These are phyloP conservation scores for Dactylellina sp. DNA, from an alignment of 2,329 filamentous ascomycete genomes.

Conservation along the genomic window DNA sequence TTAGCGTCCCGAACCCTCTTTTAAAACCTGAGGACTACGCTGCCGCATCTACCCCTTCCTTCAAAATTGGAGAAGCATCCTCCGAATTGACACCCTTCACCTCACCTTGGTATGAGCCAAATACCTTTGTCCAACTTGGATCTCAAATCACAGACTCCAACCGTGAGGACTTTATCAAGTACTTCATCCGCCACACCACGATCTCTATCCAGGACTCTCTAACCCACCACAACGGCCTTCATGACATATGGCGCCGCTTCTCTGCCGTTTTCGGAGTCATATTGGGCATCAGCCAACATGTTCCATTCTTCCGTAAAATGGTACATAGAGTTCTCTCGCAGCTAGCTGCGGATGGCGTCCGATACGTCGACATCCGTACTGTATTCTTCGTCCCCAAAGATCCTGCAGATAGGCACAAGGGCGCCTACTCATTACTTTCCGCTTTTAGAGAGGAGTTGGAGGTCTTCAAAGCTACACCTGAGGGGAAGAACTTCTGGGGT, in stretches of 20 bases:
- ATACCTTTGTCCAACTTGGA: slow-evolving; percentile 70
- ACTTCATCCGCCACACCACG: slow-evolving; percentile 52
- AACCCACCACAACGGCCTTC: slow-evolving; percentile 82
- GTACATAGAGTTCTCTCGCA: slow-evolving; percentile 74
- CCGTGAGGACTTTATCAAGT: slow-evolving; percentile 53
- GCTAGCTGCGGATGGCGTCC: slow-evolving; percentile 82
- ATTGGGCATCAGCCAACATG: slow-evolving; percentile 65
- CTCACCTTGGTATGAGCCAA: slow-evolving; percentile 61
- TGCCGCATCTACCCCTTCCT: slow-evolving; percentile 64
- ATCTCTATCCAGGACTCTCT: slow-evolving; percentile 74
- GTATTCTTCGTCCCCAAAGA: slow-evolving; percentile 69
- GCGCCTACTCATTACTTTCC: slow-evolving; percentile 73
- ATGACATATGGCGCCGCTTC: slow-evolving; percentile 88
- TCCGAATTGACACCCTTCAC: slow-evolving; percentile 41
- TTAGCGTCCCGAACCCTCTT: slow-evolving; percentile 48
- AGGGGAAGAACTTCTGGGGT: slow-evolving; percentile 84
- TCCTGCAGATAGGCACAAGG: slow-evolving; percentile 55
- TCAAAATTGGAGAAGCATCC: slow-evolving; percentile 63
- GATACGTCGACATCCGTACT: slow-evolving; percentile 83
- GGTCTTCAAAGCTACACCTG: slow-evolving; percentile 77
- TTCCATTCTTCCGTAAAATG: slow-evolving; percentile 76
- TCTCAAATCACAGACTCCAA: slow-evolving; percentile 43
- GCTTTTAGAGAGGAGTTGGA: slow-evolving; percentile 82
- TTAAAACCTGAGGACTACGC: slow-evolving; percentile 67
- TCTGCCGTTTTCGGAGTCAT: slow-evolving; percentile 78